A percentile compares a stretch with the other conserved stretches of the same genome.
Conservation (phyloP, 1,284 basidiomycete genomes). For the Naganishia cerealis region DNA sequence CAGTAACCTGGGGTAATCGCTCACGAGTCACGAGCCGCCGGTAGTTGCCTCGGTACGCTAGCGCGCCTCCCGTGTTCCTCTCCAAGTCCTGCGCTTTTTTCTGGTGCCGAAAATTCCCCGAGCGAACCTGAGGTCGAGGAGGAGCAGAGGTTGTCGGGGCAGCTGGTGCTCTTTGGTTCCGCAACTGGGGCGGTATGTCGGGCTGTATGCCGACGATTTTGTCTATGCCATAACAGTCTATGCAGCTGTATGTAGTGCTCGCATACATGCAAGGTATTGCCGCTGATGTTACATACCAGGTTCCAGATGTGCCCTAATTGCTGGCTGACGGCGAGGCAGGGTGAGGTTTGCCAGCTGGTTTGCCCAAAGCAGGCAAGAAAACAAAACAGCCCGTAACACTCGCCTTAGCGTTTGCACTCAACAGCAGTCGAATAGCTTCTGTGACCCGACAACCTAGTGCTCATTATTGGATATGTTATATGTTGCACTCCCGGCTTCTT, state of each 20-base stretch:
- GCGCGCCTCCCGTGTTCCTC: not conserved
- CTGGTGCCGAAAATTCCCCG: not conserved
- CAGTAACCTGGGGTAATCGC: slow-evolving; percentile 5
- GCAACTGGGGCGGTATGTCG: not conserved
- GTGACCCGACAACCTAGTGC: not conserved
- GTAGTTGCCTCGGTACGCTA: slow-evolving; percentile 10
- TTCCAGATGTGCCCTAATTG: too few relatives aligned
- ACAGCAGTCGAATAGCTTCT: not conserved
- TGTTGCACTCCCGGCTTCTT: not conserved
- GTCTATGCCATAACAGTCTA: too few relatives aligned
- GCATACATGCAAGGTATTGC: too few relatives aligned
- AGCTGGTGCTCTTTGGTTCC: too few relatives aligned
- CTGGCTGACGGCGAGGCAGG: too few relatives aligned
- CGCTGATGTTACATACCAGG: too few relatives aligned
- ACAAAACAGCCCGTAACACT: too few relatives aligned
- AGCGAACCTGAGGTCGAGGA: not conserved
- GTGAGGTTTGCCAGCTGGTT: too few relatives aligned
- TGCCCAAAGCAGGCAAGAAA: too few relatives aligned
- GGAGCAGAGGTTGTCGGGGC: too few relatives aligned
- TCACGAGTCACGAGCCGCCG: slow-evolving; percentile 6
- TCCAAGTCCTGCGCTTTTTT: not conserved
- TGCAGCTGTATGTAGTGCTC: too few relatives aligned
- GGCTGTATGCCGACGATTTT: not conserved
- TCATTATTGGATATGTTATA: not conserved
- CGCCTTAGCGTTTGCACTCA: not conserved